A percentile compares a stretch with the other conserved stretches of the same genome.
Evolutionary conservation across 2,329 filamentous ascomycete genomes (phyloP).

Genomic region (Orbilia oligospora): DNA sequence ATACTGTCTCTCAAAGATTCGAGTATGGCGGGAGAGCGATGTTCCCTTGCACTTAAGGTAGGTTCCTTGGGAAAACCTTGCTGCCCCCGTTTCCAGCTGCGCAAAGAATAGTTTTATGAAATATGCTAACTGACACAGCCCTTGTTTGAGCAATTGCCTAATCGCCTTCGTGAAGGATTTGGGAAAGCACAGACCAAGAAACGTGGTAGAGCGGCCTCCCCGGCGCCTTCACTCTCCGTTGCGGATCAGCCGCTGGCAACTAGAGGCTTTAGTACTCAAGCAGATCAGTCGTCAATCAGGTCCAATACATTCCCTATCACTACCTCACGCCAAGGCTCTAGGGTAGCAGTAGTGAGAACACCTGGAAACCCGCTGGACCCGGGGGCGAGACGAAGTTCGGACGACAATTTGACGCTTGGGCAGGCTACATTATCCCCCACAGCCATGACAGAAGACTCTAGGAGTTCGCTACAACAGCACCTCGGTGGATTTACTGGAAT

Average conservation of each 20-base stretch:
- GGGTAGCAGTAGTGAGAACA: slow-evolving; percentile 37
- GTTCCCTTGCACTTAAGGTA: slow-evolving; percentile 83
- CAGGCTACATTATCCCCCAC: slow-evolving; percentile 63
- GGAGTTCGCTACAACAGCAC: slow-evolving; percentile 64
- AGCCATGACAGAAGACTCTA: slow-evolving; percentile 30
- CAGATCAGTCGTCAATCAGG: slow-evolving; percentile 64
- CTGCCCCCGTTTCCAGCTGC: too few relatives aligned
- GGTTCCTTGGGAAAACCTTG: neutral
- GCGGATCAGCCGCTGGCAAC: slow-evolving; percentile 64
- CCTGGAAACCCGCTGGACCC: slow-evolving; percentile 62
- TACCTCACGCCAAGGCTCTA: slow-evolving; percentile 62
- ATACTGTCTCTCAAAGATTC: slow-evolving; percentile 83
- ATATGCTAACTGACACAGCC: slow-evolving; percentile 69
- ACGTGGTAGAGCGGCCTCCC: slow-evolving; percentile 68
- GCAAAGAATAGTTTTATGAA: slow-evolving; percentile 2
- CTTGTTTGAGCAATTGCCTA: slow-evolving; percentile 87
- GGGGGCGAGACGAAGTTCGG: slow-evolving; percentile 63
- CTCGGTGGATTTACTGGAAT: slow-evolving; percentile 69
- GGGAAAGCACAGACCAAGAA: slow-evolving; percentile 71
- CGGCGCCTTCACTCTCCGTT: slow-evolving; percentile 69
- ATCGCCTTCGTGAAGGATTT: slow-evolving; percentile 74
- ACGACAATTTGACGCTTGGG: slow-evolving; percentile 57
- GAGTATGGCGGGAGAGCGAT: slow-evolving; percentile 90
- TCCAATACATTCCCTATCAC: slow-evolving; percentile 63
- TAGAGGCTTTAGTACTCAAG: slow-evolving; percentile 61